These are phyloP conservation scores for Jamesozyma hellenica DNA, from an alignment of 805 yeast species.

Conservation along the genomic window DNA sequence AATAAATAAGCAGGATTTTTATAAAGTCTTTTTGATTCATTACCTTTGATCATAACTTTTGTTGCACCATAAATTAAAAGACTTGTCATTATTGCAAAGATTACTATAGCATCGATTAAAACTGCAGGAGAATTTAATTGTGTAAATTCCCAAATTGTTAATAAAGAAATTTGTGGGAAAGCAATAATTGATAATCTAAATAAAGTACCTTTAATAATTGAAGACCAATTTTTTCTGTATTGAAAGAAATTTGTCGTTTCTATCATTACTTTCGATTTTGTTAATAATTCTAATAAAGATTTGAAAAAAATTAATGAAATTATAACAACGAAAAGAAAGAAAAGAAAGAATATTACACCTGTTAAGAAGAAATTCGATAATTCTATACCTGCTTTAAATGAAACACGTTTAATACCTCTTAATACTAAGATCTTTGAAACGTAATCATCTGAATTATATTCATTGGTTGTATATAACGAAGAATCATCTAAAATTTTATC, in stretches of 20 bases:
- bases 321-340: conserved; percentile 56
- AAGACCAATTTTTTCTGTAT: conserved; percentile 73
- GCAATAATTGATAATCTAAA: conserved; percentile 77
- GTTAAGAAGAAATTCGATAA: conserved; percentile 80
- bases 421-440: conserved; percentile 66
- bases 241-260: conserved; percentile 53
- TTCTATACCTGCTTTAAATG: conserved; percentile 76
- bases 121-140: conserved; percentile 76
- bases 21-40: conserved; percentile 57
- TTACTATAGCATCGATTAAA: conserved; percentile 65
- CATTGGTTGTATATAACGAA: conserved; percentile 57
- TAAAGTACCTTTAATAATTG: conserved; percentile 79
- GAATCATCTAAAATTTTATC: conserved; percentile 43
- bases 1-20: conserved; percentile 88
- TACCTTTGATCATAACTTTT: conserved; percentile 66
- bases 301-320: conserved; percentile 53
- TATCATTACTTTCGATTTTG: conserved; percentile 48
- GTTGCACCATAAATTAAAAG: conserved; percentile 63
- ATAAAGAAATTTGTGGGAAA: conserved; percentile 73
- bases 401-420: conserved; percentile 87
- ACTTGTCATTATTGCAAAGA: conserved; percentile 47
- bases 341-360: conserved; percentile 71
- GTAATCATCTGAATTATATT: conserved; percentile 45
- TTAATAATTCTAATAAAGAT: conserved; percentile 53
- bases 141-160: conserved; percentile 85